phyloP scores from a whole-genome alignment of 306 rosid genomes.

The Citrullus amarus region DNA sequence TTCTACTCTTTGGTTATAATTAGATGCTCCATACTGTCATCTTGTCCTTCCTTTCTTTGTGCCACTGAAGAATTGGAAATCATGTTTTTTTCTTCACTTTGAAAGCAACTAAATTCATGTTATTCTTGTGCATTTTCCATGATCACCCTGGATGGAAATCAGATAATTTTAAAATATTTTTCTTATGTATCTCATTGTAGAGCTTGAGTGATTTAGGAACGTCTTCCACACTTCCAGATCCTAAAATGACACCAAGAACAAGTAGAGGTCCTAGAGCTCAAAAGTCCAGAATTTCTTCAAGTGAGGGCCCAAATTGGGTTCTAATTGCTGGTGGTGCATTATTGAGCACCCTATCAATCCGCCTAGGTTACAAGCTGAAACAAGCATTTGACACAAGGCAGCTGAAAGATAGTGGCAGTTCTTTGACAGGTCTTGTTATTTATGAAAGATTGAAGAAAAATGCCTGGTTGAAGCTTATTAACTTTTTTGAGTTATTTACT shows the following conservation, averaged over 20 bases:
- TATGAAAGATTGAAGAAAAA: neutral
- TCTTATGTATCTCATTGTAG: constrained; percentile 6
- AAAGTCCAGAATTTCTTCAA: constrained; percentile 30
- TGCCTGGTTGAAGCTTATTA: neutral
- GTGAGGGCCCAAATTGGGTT: constrained; percentile 71
- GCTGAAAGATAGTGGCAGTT: constrained; percentile 31
- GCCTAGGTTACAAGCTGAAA: constrained; percentile 81
- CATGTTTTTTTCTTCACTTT: neutral
- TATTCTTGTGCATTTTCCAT: constrained; percentile 13
- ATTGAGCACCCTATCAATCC: constrained; percentile 69
- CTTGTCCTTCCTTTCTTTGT: neutral
- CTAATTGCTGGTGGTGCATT: constrained; percentile 89
- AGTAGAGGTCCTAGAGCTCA: constrained; percentile 44
- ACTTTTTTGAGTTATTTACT: constrained; percentile 12
- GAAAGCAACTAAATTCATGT: neutral
- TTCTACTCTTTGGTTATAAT: neutral
- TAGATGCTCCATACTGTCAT: neutral
- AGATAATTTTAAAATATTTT: neutral
- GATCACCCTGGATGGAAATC: neutral
- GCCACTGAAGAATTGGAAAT: neutral
- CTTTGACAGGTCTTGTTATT: constrained; percentile 17
- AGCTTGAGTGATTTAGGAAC: constrained; percentile 25
- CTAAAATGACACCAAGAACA: constrained; percentile 56
- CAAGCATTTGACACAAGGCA: constrained; percentile 65
- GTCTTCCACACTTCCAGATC: constrained; percentile 17